These are phyloP conservation scores for Alternaria arborescens DNA, from an alignment of 2,329 filamentous ascomycete species.

Conservation along the genomic window DNA sequence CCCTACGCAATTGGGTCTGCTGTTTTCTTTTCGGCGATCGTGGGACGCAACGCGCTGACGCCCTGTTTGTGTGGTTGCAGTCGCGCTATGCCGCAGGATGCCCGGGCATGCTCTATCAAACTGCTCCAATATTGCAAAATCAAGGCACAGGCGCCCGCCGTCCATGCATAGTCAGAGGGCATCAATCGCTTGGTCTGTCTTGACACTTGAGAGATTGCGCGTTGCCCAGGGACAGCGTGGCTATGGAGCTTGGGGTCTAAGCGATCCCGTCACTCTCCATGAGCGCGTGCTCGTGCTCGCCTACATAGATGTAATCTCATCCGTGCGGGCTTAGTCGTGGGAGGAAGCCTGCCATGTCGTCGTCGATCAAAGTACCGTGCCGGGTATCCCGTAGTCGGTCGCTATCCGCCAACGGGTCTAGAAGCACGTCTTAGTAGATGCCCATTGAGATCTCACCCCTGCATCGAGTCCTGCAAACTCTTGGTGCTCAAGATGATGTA, in stretches of 20 bases:
- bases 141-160: conserved; percentile 1
- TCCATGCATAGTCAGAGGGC: not conserved
- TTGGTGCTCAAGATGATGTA: conserved; percentile 38
- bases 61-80: conserved; percentile 7
- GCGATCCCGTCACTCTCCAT: conserved; percentile 5
- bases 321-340: conserved; percentile 1
- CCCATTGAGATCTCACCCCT: conserved; percentile 26
- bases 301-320: conserved; percentile 3
- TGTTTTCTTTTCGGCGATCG: conserved; percentile 22
- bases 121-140: not conserved
- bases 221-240: conserved; percentile 5
- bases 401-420: conserved; percentile 31
- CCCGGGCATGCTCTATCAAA: too few species aligned
- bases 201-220: conserved; percentile 1
- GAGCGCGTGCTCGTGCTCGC: conserved; percentile 3
- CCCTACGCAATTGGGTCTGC: conserved; percentile 24
- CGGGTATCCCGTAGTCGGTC: conserved; percentile 38
- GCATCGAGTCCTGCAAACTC: conserved; percentile 22
- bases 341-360: conserved; percentile 15
- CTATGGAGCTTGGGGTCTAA: conserved; percentile 3
- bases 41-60: conserved; percentile 12
- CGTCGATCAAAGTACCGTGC: conserved; percentile 31
- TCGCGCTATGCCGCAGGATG: too few species aligned
- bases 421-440: conserved; percentile 26
- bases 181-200: not conserved